Evolutionary conservation across 2,329 filamentous ascomycete genomes (phyloP), one percentile per base, ranked within the genome.

Genomic region (Phyllachora maydis): DNA sequence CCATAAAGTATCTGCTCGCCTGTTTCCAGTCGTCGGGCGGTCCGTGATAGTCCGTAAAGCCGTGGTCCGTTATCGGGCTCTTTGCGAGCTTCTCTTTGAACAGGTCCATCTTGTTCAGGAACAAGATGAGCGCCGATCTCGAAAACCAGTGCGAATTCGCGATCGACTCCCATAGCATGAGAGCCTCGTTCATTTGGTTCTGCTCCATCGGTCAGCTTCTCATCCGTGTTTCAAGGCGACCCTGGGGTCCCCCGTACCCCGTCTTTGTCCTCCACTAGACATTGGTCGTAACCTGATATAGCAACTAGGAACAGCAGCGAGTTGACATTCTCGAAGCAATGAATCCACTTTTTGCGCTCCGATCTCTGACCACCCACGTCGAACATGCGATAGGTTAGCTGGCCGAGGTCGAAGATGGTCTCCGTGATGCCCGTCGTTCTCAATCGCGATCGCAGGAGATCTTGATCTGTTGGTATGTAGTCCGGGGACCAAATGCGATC

Each of bases 311-410:
- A 95, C 19, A 95, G 58, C 25, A 95, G 59, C 35, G 79, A 83
- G 41, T 88, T 82, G 31, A 92, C 82, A 33, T 88, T 88, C 46
- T 92, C 82, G 43, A 92, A 92, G 43, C 82, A 88, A 46, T 92
- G 82, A 32, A 92, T 91, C 82, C 82, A 92, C 57, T 92, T 92
- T 63, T 91, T 91, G 31, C 82, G 74, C 50, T 92, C 82, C 14
- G 82, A 91, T 37, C 82, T 63, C 45, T 92, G 82, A 28, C 82
- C 82, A 44, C 82, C 82, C 22, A 91, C 82, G 40, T 92, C 82
- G 48, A 91, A 91, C 82, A 95, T 93, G 39, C 82, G 75, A 52
- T 93, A 93, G 32, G 82, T 91, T 38, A 93, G 64, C 40, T 85
- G 74, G 30, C 82, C 82, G 9, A 91, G 63, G 45, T 91, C 81